Conservation (phyloP, 23 red algal species). For the Chondrus crispus region DNA sequence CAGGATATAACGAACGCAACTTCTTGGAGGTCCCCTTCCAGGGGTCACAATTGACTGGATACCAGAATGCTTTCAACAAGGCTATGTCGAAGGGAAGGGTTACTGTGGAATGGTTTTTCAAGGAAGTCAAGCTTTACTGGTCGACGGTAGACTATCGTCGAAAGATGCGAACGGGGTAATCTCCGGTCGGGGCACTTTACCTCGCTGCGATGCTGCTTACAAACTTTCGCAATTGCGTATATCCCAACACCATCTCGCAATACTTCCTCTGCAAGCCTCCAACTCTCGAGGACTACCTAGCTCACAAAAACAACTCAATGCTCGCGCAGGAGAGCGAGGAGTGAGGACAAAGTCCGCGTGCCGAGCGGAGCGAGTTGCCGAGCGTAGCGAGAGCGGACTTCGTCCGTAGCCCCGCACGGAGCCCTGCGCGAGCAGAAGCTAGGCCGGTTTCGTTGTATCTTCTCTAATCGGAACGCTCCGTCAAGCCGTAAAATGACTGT, state of each 20-base stretch:
- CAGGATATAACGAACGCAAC: not conserved
- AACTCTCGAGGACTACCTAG: not conserved
- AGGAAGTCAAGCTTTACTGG: constrained; percentile 4
- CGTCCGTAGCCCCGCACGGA: too few species aligned
- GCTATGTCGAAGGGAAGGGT: not conserved
- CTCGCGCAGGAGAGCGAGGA: too few species aligned
- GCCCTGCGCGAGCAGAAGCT: too few species aligned
- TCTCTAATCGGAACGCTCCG: too few species aligned
- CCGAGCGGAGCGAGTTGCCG: too few species aligned
- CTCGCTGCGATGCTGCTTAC: not conserved
- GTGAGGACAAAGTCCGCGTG: too few species aligned
- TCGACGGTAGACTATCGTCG: not conserved
- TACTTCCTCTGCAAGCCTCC: not conserved
- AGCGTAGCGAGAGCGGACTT: too few species aligned
- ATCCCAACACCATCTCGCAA: not conserved
- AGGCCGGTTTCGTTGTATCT: too few species aligned
- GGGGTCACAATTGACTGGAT: not conserved
- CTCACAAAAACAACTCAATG: not conserved
- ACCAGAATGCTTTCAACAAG: not conserved
- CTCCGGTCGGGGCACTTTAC: not conserved
- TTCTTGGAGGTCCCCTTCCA: not conserved
- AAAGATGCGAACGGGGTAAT: not conserved
- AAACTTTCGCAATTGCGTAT: not conserved
- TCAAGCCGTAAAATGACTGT: too few species aligned
- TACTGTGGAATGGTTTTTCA: constrained; percentile 26